Percentiles rank a stretch among this genome's conserved stretches.
Evolutionary conservation across 1,284 basidiomycete genomes (phyloP).

Genomic region (Ustilago loliicola): DNA sequence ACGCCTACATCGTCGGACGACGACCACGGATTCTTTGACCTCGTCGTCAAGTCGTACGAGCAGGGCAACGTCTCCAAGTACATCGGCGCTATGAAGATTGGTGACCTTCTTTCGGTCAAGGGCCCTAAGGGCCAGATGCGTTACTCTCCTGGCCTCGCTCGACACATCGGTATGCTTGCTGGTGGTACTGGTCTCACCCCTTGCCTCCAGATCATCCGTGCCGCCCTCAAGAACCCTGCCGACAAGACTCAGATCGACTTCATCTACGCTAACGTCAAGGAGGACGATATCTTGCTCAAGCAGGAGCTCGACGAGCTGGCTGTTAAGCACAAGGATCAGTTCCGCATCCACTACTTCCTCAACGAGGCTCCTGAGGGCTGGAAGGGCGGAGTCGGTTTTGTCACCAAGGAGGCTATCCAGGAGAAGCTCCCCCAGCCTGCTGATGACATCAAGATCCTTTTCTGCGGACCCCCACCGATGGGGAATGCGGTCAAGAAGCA

Average conservation of each 20-base stretch:
- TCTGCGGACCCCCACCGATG: constrained; percentile 89
- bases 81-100: constrained; percentile 78
- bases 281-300: constrained; percentile 77
- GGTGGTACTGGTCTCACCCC: constrained; percentile 94
- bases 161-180: constrained; percentile 90
- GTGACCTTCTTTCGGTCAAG: constrained; percentile 85
- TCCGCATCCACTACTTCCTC: constrained; percentile 88
- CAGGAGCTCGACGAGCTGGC: constrained; percentile 86
- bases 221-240: constrained; percentile 84
- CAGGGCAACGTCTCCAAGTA: constrained; percentile 93
- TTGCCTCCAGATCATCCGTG: constrained; percentile 84
- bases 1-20: constrained; percentile 94
- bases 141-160: constrained; percentile 71
- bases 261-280: constrained; percentile 91
- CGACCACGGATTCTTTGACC: constrained; percentile 91
- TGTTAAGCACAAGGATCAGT: constrained; percentile 75
- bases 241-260: constrained; percentile 90
- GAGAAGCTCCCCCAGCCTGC: constrained; percentile 71
- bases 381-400: constrained; percentile 90
- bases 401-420: constrained; percentile 92
- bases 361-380: constrained; percentile 90
- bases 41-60: constrained; percentile 97
- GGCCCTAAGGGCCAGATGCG: constrained; percentile 91
- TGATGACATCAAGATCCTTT: constrained; percentile 70
- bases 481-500: constrained; percentile 96